phyloP scores from a whole-genome alignment of 139 green algal genomes.

The Coccomyxa sp. region DNA sequence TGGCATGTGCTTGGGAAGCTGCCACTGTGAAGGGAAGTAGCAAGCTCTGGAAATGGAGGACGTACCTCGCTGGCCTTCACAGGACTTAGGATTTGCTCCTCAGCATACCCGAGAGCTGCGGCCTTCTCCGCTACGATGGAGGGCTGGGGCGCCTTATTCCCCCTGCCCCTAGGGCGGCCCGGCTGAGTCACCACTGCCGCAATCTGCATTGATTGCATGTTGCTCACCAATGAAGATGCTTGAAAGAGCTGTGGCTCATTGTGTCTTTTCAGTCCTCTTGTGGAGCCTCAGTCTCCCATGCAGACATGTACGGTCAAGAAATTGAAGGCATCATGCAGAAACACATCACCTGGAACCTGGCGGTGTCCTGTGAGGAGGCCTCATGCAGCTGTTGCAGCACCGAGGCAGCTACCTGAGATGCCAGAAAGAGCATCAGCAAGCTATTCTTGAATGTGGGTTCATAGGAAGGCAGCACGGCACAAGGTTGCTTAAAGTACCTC shows the following conservation, averaged over 20 bases:
- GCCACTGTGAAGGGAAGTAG: neutral
- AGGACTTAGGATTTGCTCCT: conserved; percentile 49
- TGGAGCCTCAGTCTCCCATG: neutral
- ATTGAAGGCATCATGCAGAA: neutral
- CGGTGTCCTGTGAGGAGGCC: conserved; percentile 32
- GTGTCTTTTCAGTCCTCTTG: neutral
- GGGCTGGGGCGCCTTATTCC: conserved; percentile 48
- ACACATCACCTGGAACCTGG: conserved; percentile 54
- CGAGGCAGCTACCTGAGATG: conserved; percentile 62
- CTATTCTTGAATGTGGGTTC: neutral
- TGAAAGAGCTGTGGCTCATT: neutral
- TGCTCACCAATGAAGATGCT: neutral
- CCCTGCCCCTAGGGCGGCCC: conserved; percentile 63
- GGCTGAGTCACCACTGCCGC: conserved; percentile 81
- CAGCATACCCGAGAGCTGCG: conserved; percentile 26
- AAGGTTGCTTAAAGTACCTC: conserved; percentile 37
- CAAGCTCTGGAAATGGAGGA: neutral
- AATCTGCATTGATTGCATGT: conserved; percentile 35
- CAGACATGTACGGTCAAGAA: neutral
- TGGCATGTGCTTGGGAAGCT: neutral
- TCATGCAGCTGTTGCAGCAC: conserved; percentile 64
- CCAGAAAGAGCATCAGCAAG: neutral
- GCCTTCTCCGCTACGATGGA: conserved; percentile 65
- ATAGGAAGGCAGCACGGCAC: neutral
- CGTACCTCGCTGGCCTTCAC: conserved; percentile 42